A percentile compares a stretch with the other conserved stretches of the same genome.
Conservation (phyloP, 2,329 filamentous ascomycete genomes). For the Dactylellina haptotyla region DNA sequence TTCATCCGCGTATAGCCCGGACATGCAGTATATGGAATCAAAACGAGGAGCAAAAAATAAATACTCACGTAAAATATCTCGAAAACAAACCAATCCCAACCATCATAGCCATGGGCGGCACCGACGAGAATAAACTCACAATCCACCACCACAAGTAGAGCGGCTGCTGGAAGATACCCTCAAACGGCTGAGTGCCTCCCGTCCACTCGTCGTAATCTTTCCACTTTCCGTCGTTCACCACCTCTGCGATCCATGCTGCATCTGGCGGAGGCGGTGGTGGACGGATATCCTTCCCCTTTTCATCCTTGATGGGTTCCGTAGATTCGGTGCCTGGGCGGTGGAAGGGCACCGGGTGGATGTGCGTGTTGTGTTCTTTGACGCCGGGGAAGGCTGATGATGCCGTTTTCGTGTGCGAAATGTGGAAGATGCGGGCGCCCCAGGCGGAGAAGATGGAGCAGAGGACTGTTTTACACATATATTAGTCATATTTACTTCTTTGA, state of each 20-base stretch:
- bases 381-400: slow-evolving; percentile 29
- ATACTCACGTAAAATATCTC: slow-evolving; percentile 47
- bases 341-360: slow-evolving; percentile 41
- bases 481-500: not conserved
- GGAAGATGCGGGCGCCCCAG: slow-evolving; percentile 44
- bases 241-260: slow-evolving; percentile 26
- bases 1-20: too few relatives aligned
- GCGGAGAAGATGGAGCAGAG: slow-evolving; percentile 41
- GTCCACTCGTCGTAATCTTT: slow-evolving; percentile 28
- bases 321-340: slow-evolving; percentile 34
- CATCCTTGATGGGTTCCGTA: slow-evolving; percentile 3
- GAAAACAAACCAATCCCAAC: slow-evolving; percentile 43
- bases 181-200: slow-evolving; percentile 29
- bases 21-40: too few relatives aligned
- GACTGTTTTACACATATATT: slow-evolving; percentile 8
- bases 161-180: slow-evolving; percentile 17
- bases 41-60: not conserved
- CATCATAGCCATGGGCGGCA: slow-evolving; percentile 53
- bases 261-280: slow-evolving; percentile 23
- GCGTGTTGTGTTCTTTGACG: slow-evolving; percentile 21
- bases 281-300: not conserved
- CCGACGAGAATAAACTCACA: slow-evolving; percentile 22
- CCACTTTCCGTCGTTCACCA: slow-evolving; percentile 26
- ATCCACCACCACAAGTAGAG: slow-evolving; percentile 38
- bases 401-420: slow-evolving; percentile 27